Conservation (phyloP, 2,329 filamentous ascomycete genomes). For the Aplosporella prunicola region DNA sequence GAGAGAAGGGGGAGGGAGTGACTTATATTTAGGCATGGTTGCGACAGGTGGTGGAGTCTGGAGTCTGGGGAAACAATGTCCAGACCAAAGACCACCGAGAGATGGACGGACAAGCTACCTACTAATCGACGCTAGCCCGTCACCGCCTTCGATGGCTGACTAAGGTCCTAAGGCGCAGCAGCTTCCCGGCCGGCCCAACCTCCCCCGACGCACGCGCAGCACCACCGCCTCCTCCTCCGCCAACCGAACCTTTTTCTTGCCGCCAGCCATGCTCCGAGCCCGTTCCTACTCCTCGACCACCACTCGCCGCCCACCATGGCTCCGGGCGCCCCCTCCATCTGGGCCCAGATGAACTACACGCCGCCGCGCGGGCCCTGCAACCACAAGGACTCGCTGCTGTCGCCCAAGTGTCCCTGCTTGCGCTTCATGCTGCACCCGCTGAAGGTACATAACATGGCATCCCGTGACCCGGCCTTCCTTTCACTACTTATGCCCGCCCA, state of each 20-base stretch:
- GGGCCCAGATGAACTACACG: constrained; percentile 42
- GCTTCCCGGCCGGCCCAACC: too few relatives aligned
- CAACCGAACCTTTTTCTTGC: too few relatives aligned
- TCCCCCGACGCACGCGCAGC: too few relatives aligned
- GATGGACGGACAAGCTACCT: too few relatives aligned
- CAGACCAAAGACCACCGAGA: neutral
- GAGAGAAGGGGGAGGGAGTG: constrained; percentile 5
- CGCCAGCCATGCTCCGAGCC: too few relatives aligned
- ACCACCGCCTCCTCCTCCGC: neutral
- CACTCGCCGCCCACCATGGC: constrained; percentile 8
- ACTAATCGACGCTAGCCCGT: too few relatives aligned
- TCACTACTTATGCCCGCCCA: neutral
- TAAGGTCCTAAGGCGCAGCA: too few relatives aligned
- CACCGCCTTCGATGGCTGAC: too few relatives aligned
- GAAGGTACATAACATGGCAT: constrained; percentile 38
- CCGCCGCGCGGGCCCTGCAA: constrained; percentile 44
- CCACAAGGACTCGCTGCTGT: constrained; percentile 33
- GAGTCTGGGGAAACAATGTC: constrained; percentile 5
- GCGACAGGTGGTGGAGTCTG: too few relatives aligned
- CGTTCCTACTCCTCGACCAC: neutral
- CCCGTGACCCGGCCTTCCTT: neutral
- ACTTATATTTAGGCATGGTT: constrained; percentile 83
- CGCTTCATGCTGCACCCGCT: constrained; percentile 50
- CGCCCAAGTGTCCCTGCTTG: constrained; percentile 41
- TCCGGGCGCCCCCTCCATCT: constrained; percentile 27